phyloP scores from a whole-genome alignment of 139 green algal genomes.

The Mychonastes homosphaera region DNA sequence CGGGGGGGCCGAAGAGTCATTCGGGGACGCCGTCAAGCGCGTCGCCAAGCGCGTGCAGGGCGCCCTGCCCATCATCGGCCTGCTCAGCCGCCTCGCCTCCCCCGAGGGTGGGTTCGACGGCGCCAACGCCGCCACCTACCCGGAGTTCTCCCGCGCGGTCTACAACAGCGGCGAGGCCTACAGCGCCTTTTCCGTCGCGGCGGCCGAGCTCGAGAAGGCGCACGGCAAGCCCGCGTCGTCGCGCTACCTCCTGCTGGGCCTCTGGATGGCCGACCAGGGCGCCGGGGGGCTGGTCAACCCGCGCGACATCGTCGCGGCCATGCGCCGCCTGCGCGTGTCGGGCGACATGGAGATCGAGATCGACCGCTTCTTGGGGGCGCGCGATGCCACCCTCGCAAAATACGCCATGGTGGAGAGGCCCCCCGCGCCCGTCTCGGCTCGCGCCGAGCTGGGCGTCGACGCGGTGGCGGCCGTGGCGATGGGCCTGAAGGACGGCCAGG shows the following conservation, averaged over 20 bases:
- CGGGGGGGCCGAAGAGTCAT: no score
- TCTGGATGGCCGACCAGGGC: constrained; percentile 60
- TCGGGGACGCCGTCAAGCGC: constrained; percentile 29
- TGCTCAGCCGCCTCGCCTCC: constrained; percentile 49
- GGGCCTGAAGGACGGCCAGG: constrained; percentile 31
- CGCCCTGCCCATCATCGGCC: constrained; percentile 56
- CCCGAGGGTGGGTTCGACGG: constrained; percentile 63
- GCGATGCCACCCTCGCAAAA: constrained; percentile 30
- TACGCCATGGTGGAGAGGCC: constrained; percentile 37
- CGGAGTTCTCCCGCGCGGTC: constrained; percentile 53
- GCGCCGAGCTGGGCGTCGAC: constrained; percentile 36
- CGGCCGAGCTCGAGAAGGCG: constrained; percentile 39
- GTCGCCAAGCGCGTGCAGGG: constrained; percentile 54
- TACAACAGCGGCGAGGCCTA: constrained; percentile 29
- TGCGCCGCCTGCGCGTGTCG: constrained; percentile 48
- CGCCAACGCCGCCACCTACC: constrained; percentile 38
- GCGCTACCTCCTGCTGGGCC: constrained; percentile 43
- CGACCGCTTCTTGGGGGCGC: constrained; percentile 47
- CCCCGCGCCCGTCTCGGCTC: constrained; percentile 24
- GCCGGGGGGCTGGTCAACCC: constrained; percentile 39
- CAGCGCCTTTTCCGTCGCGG: constrained; percentile 34
- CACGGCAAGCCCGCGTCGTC: constrained; percentile 44
- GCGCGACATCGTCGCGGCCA: constrained; percentile 46
- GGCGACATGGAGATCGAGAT: constrained; percentile 72
- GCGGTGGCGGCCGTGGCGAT: constrained; percentile 29